A percentile compares a stretch with the other conserved stretches of the same genome.
Evolutionary conservation across 2,329 filamentous ascomycete genomes (phyloP).

Genomic region (Claviceps fusiformis): DNA sequence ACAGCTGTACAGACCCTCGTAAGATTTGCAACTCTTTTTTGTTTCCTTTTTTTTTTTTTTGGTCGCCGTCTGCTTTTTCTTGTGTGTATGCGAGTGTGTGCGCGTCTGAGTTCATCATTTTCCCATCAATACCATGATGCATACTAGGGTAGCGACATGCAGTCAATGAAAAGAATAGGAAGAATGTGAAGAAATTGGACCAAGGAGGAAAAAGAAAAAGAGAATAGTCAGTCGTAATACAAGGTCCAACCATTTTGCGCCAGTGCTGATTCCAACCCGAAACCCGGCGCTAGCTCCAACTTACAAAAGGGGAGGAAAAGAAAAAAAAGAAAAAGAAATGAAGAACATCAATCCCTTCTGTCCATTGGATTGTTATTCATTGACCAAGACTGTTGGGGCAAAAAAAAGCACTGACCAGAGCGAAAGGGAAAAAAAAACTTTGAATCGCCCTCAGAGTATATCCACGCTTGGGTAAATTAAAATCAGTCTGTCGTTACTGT

Average conservation of each 20-base stretch:
- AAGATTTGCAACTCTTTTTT: not conserved
- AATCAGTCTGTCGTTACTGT: not conserved
- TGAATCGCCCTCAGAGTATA: not conserved
- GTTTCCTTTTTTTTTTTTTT: not conserved
- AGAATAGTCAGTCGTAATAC: slow-evolving; percentile 6
- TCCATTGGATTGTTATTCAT: slow-evolving; percentile 7
- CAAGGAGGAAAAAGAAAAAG: slow-evolving; percentile 1
- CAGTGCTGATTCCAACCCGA: slow-evolving; percentile 10
- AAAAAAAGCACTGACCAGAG: not conserved
- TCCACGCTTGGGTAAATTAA: not conserved
- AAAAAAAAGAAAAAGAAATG: slow-evolving; percentile 7
- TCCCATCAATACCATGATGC: slow-evolving; percentile 4
- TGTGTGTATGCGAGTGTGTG: not conserved
- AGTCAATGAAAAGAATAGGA: slow-evolving; percentile 6
- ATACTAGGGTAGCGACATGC: slow-evolving; percentile 9
- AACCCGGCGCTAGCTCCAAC: slow-evolving; percentile 20
- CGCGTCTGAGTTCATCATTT: not conserved
- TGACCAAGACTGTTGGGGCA: not conserved
- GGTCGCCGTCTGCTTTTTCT: not conserved
- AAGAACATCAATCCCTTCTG: slow-evolving; percentile 9
- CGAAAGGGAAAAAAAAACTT: not conserved
- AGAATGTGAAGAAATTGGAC: slow-evolving; percentile 1
- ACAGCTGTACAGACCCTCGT: not conserved
- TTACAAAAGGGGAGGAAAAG: slow-evolving; percentile 9
- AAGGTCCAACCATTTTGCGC: slow-evolving; percentile 9